phyloP scores from a whole-genome alignment of 805 yeast species.

The Suhomyces kilbournensis region DNA sequence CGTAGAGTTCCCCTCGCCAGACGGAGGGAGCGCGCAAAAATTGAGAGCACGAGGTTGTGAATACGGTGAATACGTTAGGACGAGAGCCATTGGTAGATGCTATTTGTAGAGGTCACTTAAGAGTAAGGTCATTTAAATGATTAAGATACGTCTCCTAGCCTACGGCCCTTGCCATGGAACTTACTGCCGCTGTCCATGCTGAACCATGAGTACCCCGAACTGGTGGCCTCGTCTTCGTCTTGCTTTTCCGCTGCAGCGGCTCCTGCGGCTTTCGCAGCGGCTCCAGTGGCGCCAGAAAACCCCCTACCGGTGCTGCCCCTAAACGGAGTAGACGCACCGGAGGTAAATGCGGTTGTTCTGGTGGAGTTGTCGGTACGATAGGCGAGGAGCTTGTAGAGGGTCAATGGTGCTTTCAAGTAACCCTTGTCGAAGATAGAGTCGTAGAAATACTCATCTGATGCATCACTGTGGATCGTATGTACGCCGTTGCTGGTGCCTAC shows the following conservation, averaged over 20 bases:
- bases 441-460: constrained; percentile 18
- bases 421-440: constrained; percentile 52
- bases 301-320: neutral
- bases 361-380: constrained; percentile 21
- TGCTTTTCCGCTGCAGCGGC: neutral
- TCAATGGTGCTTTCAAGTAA: constrained; percentile 53
- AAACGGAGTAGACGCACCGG: neutral
- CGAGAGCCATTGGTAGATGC: neutral
- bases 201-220: constrained; percentile 13
- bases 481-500: constrained; percentile 27
- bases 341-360: constrained; percentile 6
- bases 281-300: neutral
- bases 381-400: constrained; percentile 30
- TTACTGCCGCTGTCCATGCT: constrained; percentile 8
- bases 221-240: constrained; percentile 2
- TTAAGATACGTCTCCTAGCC: constrained; percentile 25
- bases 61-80: neutral
- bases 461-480: constrained; percentile 4
- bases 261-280: neutral
- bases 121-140: too few species aligned
- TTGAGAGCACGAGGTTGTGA: neutral
- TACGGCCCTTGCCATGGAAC: constrained; percentile 36
- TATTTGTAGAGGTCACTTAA: neutral
- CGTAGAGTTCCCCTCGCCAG: neutral
- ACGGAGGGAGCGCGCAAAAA: neutral